Base-by-base conservation (phyloP, 1,139 yeast genomes). In the Martiniozyma asiatica region DNA sequence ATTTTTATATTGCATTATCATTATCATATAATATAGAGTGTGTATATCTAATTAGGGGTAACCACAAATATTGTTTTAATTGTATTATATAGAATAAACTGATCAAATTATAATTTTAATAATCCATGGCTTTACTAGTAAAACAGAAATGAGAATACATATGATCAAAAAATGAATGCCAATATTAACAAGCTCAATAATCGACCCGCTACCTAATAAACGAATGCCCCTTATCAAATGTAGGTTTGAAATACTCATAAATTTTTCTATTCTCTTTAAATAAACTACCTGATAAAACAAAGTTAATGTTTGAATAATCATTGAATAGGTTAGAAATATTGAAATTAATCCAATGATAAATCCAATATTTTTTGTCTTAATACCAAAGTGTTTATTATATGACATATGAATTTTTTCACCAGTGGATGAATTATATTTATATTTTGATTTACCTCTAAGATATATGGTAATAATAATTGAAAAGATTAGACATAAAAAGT, bases 61-160 rank as follows among this genome's bases (percentile, higher is more conserved):
- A n/a, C n/a, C n/a, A n/a, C n/a, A n/a, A n/a, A n/a, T n/a, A n/a
- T 24, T 15, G 9, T 24, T 11, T 24, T 17, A 12, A 16, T 10
- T 21, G 8, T 21, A 20, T 20, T n/a, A n/a, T 5, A 10, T 21
- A 11, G 11, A 21, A 21, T n/a, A 20, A 21, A 21, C 8, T 21
- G 6, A 21, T 21, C 13, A 20, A 10, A 14, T 27, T 24, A 31
- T 14, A 31, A 31, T 18, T 20, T 29, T 35, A 17, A 33, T 27
- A n/a, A 34, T 23, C 50, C 50, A 45, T 8, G 50, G 50, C 27
- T 37, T 45, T 8, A 27, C 16, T n/a, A 36, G 19, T 6, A 40
- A 22, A 19, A 40, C 31, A 22, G 32, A 6, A 9, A 32, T 25
- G 23, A 45, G 29, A 4, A 41, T 29, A n/a, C 39, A 14, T 19